Percentiles rank a stretch among this genome's conserved stretches.
These are phyloP conservation scores for Endocladia muricata DNA, from an alignment of 31 red algal genomes.

Conservation along the genomic window DNA sequence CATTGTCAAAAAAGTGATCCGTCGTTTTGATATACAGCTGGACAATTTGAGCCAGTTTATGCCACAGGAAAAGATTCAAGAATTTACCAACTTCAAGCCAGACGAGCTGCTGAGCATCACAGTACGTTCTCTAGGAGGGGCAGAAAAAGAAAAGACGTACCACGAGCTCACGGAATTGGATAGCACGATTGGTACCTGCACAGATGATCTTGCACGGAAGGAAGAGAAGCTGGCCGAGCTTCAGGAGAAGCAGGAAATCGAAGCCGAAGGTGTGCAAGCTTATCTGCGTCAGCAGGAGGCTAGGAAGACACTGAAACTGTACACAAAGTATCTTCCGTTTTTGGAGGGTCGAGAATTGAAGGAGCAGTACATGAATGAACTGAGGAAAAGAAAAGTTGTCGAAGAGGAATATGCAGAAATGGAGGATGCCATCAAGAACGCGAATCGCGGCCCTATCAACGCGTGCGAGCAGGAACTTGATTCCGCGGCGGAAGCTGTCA, in stretches of 20 bases:
- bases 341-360: constrained; percentile 19
- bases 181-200: constrained; percentile 9
- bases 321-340: constrained; percentile 14
- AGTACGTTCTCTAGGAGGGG: constrained; percentile 70
- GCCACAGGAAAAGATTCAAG: constrained; percentile 93
- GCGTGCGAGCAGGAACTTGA: constrained; percentile 29
- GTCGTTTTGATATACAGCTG: constrained; percentile 86
- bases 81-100: constrained; percentile 76
- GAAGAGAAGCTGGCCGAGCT: constrained; percentile 31
- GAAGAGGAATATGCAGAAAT: constrained; percentile 8
- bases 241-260: constrained; percentile 46
- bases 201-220: constrained; percentile 14
- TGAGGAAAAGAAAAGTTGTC: constrained; percentile 9
- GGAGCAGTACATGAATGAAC: neutral
- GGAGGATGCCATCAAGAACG: constrained; percentile 4
- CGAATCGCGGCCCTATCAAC: constrained; percentile 30
- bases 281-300: constrained; percentile 34
- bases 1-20: constrained; percentile 35
- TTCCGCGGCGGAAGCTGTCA: constrained; percentile 16
- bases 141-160: constrained; percentile 27
- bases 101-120: constrained; percentile 73
- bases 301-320: constrained; percentile 19
- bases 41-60: constrained; percentile 97
- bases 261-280: constrained; percentile 48
- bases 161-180: constrained; percentile 39